Base-by-base conservation (phyloP, 164 flowering plant species). In the Liriodendron chinense region DNA sequence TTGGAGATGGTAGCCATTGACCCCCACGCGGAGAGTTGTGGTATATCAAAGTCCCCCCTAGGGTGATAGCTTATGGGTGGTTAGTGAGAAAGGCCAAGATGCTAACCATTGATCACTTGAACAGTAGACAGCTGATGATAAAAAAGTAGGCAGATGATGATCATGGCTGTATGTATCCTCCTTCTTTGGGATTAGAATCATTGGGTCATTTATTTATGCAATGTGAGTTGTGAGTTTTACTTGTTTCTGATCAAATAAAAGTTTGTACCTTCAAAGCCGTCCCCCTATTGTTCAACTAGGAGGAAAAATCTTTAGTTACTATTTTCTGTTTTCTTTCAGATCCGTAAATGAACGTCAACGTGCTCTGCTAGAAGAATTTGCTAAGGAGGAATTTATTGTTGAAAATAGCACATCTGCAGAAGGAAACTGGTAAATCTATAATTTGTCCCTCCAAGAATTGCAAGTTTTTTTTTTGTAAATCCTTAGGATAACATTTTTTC, bases 301-400 rank as follows among this genome's bases (percentile, higher is more conserved):
- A 26, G 43, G 69, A 26, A 5, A 8, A 28, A 28, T 66, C 28
- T 26, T 16, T 22, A 9, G 67, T 43, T 57, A 3, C 57, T 9
- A 14, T 53, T 47, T 12, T 64, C 21, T 64, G 47, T 62, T 61
- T 53, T 53, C 28, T 59, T 75, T 18, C 78, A 83, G 85, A 57
- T 64, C 78, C 0, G 73, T 83, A 57, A 83, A 28, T 80, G 82
- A 80, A 59, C 78, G 76, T n/a, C 83, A 80, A 65, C 83, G 76
- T 12, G 70, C 75, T 28, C 63, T 83, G 63, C 22, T 83, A 63
- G 83, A 80, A 65, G 85, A 83, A 66, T 78, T 80, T 78, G 83
- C 78, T 3, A 48, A 70, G 70, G n/a, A 83, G 66, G 85, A 83
- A 75, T 56, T 72, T 61, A 50, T 43, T 47, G 53, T 23, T 78